Conservation (phyloP, 2,329 filamentous ascomycete species). For the Beauveria varroae region DNA sequence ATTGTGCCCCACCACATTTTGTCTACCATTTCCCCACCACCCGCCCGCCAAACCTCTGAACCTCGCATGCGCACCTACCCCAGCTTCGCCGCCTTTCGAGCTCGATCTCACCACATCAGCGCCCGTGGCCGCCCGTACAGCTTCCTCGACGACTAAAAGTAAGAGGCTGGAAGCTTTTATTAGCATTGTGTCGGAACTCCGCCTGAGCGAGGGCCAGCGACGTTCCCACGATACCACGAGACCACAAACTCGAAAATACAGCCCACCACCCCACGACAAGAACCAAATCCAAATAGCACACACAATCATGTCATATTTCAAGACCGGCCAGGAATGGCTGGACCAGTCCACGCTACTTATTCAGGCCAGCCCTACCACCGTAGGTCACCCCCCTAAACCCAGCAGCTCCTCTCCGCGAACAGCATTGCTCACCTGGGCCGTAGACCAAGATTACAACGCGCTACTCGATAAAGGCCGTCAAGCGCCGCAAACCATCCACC, state of each 20-base stretch:
- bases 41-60: neutral
- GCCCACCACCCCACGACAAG: neutral
- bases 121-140: neutral
- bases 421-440: neutral
- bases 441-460: slow-evolving; percentile 88
- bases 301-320: slow-evolving; percentile 66
- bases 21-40: neutral
- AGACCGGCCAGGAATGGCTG: slow-evolving; percentile 84
- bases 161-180: neutral
- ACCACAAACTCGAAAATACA: neutral
- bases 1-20: slow-evolving; percentile 7
- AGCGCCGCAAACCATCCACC: slow-evolving; percentile 14
- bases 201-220: neutral
- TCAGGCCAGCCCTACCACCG: slow-evolving; percentile 76
- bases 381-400: slow-evolving; percentile 34
- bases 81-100: neutral
- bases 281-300: neutral
- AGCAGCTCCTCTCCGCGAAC: neutral
- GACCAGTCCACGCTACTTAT: slow-evolving; percentile 79
- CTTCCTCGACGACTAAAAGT: neutral
- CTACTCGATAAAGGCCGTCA: slow-evolving; percentile 62
- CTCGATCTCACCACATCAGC: neutral
- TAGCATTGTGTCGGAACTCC: neutral
- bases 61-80: neutral
- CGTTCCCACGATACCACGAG: slow-evolving; percentile 5